Conservation (phyloP, 148 eudicot genomes). For the Pharnaceum exiguum region DNA sequence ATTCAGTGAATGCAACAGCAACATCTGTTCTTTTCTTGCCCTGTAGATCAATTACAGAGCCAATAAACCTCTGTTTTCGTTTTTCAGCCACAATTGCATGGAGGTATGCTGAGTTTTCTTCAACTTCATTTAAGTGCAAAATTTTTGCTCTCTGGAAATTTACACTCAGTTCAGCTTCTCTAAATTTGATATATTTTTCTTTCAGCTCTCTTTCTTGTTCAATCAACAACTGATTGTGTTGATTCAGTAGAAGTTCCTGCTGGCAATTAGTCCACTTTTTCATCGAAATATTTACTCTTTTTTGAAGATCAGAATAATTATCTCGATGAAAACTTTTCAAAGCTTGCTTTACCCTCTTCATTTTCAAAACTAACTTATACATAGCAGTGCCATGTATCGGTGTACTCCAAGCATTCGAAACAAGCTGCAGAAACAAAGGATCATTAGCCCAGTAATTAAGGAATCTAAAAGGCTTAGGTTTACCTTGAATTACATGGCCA, state of each 20-base stretch:
- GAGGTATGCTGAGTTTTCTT: neutral
- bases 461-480: neutral
- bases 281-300: neutral
- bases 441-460: neutral
- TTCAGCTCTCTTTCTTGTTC: neutral
- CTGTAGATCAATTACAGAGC: neutral
- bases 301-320: neutral
- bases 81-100: neutral
- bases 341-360: neutral
- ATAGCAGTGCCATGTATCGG: neutral
- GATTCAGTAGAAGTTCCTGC: neutral
- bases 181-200: neutral
- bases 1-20: no score
- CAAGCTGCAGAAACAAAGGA: neutral
- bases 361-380: neutral
- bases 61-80: neutral
- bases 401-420: neutral
- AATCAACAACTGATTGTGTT: neutral
- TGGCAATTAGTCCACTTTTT: neutral
- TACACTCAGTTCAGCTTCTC: neutral
- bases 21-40: no score
- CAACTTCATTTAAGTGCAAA: neutral
- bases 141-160: neutral
- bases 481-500: no score
- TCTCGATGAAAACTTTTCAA: neutral